Evolutionary conservation across 805 yeast species (phyloP).

Genomic region (Cyberlindnera xishuangbannaensis): DNA sequence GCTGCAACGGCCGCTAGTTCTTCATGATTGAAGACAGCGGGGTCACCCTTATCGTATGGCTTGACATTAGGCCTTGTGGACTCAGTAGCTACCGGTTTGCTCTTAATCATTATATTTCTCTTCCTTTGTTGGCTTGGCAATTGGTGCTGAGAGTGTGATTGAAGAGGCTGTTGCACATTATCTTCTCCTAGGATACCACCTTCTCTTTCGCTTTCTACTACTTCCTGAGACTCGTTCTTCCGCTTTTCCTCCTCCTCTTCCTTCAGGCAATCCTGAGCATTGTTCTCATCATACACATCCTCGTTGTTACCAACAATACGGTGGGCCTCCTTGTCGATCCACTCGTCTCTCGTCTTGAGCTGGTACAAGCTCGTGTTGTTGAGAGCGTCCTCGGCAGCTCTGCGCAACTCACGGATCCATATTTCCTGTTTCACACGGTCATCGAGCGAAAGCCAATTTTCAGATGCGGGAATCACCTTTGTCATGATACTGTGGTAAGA

Average conservation of each 20-base stretch:
- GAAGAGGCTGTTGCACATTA: too few relatives aligned
- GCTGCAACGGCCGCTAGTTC: slow-evolving; percentile 25
- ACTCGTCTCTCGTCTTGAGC: slow-evolving; percentile 35
- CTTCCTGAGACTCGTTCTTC: not conserved
- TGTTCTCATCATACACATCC: slow-evolving; percentile 6
- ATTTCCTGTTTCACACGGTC: slow-evolving; percentile 32
- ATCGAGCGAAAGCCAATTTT: slow-evolving; percentile 36
- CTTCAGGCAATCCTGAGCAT: not conserved
- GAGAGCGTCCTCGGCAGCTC: slow-evolving; percentile 39
- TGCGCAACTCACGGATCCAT: slow-evolving; percentile 40
- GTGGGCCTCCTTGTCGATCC: slow-evolving; percentile 30
- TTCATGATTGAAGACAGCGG: slow-evolving; percentile 18
- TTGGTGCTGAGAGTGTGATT: too few relatives aligned
- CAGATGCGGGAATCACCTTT: slow-evolving; percentile 40
- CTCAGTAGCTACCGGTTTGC: too few relatives aligned
- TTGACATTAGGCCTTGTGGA: too few relatives aligned
- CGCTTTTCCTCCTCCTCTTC: not conserved
- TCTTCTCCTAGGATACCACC: too few relatives aligned
- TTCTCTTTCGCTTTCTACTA: too few relatives aligned
- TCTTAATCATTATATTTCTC: slow-evolving; percentile 1
- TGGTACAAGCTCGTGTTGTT: slow-evolving; percentile 37
- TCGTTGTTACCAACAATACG: slow-evolving; percentile 7
- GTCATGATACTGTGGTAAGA: slow-evolving; percentile 27
- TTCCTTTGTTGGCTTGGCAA: too few relatives aligned
- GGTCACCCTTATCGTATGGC: too few relatives aligned